Conservation (phyloP, 495 filamentous ascomycete species). For the Hypomontagnella monticulosa region DNA sequence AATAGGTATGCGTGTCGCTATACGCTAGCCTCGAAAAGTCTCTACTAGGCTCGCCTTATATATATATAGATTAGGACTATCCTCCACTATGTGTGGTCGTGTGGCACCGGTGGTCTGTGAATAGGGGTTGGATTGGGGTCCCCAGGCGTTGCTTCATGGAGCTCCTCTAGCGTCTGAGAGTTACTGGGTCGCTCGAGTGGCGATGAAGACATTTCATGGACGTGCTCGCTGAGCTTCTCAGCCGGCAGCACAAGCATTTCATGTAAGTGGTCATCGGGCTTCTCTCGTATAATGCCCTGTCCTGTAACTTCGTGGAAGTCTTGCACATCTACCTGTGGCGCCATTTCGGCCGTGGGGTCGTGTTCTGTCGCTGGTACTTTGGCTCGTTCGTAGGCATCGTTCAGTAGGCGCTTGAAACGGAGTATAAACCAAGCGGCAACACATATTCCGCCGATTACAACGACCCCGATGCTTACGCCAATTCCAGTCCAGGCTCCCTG, state of each 20-base stretch:
- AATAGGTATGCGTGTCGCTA: no score
- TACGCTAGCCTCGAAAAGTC: no score
- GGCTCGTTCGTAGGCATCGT: neutral
- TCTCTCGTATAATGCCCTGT: neutral
- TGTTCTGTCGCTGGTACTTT: neutral
- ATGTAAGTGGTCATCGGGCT: neutral
- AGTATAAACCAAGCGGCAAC: neutral
- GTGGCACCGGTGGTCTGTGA: no score
- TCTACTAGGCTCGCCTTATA: no score
- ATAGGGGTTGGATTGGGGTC: no score
- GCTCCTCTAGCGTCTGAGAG: no score
- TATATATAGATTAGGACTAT: no score
- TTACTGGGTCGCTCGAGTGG: no score
- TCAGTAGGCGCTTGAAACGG: neutral
- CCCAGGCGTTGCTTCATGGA: no score
- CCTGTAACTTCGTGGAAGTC: neutral
- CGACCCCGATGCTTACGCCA: neutral
- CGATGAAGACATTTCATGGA: no score
- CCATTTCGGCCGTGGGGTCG: neutral
- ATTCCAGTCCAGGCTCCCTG: conserved; percentile 19
- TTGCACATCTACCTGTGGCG: neutral
- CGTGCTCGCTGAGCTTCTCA: no score
- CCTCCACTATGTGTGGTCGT: no score
- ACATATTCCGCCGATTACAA: conserved; percentile 1
- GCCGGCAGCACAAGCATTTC: neutral